These are phyloP conservation scores for Sporothrix pseudoabietina DNA, from an alignment of 2,329 filamentous ascomycete species.

Conservation along the genomic window DNA sequence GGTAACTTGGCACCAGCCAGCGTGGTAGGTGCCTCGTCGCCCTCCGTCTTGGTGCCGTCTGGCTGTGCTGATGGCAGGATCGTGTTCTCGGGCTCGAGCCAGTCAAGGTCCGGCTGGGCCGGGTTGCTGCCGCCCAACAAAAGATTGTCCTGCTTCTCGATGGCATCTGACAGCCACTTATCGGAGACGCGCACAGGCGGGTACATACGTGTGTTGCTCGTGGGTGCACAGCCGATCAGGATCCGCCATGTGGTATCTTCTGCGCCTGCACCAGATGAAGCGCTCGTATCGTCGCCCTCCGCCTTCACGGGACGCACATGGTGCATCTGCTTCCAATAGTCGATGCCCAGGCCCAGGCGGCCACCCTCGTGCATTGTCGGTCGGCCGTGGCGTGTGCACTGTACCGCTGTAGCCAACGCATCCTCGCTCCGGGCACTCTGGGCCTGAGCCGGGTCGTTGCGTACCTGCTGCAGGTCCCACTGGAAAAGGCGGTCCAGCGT, in stretches of 20 bases:
- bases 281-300: background rate
- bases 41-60: conserved; percentile 27
- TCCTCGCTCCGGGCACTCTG: conserved; percentile 51
- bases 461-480: conserved; percentile 66
- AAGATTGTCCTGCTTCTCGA: conserved; percentile 60
- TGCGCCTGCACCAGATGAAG: background rate
- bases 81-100: conserved; percentile 69
- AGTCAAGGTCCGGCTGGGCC: conserved; percentile 57
- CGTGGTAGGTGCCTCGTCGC: conserved; percentile 40
- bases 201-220: conserved; percentile 49
- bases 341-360: conserved; percentile 68
- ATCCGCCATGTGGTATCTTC: conserved; percentile 64
- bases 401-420: conserved; percentile 58
- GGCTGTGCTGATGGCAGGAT: conserved; percentile 33
- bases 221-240: conserved; percentile 63
- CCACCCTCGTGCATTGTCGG: conserved; percentile 70
- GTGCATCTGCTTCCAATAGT: conserved; percentile 74
- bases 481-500: conserved; percentile 70
- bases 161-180: conserved; percentile 69
- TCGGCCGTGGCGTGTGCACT: conserved; percentile 70
- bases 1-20: conserved; percentile 58
- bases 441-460: conserved; percentile 48
- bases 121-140: conserved; percentile 39
- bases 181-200: conserved; percentile 70
- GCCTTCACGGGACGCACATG: conserved; percentile 47